Evolutionary conservation across 2,329 filamentous ascomycete species (phyloP).

Genomic region (Verticillium alfalfae): DNA sequence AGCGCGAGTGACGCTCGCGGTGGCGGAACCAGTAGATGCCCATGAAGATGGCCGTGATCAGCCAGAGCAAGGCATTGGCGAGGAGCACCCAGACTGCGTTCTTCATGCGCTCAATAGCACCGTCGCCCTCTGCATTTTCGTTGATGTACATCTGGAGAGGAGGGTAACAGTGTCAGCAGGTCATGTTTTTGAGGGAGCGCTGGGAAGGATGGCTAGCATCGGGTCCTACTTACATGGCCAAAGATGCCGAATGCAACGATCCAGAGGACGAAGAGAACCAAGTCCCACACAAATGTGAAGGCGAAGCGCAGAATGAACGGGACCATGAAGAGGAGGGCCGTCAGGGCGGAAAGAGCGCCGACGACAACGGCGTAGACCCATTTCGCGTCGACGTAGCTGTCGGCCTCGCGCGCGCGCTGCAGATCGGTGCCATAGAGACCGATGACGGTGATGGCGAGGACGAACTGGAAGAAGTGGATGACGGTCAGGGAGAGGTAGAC

Average conservation of each 20-base stretch:
- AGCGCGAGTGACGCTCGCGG: conserved; percentile 45
- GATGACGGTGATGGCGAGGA: conserved; percentile 69
- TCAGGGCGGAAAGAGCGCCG: conserved; percentile 59
- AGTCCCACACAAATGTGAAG: conserved; percentile 62
- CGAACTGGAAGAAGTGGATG: conserved; percentile 72
- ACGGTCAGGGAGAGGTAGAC: conserved; percentile 51
- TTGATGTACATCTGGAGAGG: conserved; percentile 60
- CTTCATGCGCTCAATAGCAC: conserved; percentile 70
- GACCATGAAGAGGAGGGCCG: conserved; percentile 59
- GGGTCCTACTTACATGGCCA: conserved; percentile 30
- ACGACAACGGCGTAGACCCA: conserved; percentile 69
- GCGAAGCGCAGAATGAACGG: conserved; percentile 52
- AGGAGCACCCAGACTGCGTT: conserved; percentile 81
- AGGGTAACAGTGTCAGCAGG: not conserved
- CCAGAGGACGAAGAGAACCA: conserved; percentile 71
- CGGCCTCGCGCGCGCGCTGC: conserved; percentile 40
- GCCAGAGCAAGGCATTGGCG: conserved; percentile 70
- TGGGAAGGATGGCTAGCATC: no score
- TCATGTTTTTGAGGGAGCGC: not conserved
- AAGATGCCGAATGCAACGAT: conserved; percentile 80
- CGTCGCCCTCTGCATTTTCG: conserved; percentile 58
- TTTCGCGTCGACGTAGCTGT: conserved; percentile 52
- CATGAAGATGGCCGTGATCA: conserved; percentile 53
- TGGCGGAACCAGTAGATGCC: conserved; percentile 54
- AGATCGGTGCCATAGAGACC: conserved; percentile 74